These are phyloP conservation scores for Pseudogymnoascus sp. DNA, from an alignment of 2,329 filamentous ascomycete genomes.

Conservation along the genomic window DNA sequence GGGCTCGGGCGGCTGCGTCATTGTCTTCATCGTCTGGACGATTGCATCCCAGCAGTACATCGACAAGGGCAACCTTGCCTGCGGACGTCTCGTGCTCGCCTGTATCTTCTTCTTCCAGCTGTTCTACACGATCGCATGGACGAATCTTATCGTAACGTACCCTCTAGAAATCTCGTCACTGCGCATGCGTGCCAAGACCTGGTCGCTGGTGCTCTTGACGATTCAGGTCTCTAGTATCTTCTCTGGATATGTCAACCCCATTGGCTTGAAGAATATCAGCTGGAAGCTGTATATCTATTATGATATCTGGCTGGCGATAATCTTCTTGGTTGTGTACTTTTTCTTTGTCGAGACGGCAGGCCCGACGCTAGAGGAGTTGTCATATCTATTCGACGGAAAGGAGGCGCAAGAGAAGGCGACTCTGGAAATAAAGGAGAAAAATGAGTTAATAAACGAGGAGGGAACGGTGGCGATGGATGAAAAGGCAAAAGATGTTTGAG, in stretches of 20 bases:
- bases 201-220: constrained; percentile 35
- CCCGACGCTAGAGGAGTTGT: constrained; percentile 21
- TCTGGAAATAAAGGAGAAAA: constrained; percentile 8
- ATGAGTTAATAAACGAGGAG: neutral
- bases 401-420: constrained; percentile 7
- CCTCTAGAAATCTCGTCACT: constrained; percentile 38
- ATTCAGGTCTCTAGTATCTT: constrained; percentile 36
- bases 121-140: constrained; percentile 40
- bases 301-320: constrained; percentile 34
- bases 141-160: constrained; percentile 38
- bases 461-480: neutral
- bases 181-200: constrained; percentile 38
- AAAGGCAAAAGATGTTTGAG: neutral
- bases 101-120: constrained; percentile 39
- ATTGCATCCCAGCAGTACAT: constrained; percentile 35
- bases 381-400: constrained; percentile 12
- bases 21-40: constrained; percentile 33
- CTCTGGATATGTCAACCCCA: constrained; percentile 36
- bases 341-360: constrained; percentile 36
- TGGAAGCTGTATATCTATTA: constrained; percentile 40
- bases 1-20: constrained; percentile 33
- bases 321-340: constrained; percentile 35
- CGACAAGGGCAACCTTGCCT: constrained; percentile 27
- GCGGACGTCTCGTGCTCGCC: constrained; percentile 33
- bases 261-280: constrained; percentile 33